Evolutionary conservation across 2,329 filamentous ascomycete species (phyloP), one percentile per base, ranked within the genome.

Genomic region (Nannizziopsis arthrosporioides): DNA sequence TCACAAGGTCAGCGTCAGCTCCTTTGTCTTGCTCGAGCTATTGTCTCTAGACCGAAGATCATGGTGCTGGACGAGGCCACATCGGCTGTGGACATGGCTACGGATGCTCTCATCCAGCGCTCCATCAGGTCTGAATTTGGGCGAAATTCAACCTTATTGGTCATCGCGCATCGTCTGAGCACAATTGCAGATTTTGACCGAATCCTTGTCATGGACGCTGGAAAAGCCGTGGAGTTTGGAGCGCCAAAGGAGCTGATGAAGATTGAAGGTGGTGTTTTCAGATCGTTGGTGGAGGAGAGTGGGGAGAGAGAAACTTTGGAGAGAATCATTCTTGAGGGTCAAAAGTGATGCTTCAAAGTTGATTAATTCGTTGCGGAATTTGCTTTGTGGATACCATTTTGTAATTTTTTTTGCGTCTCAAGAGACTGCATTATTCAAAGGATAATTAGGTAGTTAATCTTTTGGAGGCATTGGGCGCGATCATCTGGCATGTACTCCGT

Each of bases 51-150:
- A 0, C 83, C 84, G 2, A 82, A 83, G 59, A 79, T 90, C 56
- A 83, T 90, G 76, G 78, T 89, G 1, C 74, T 89, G 1, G 84
- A 90, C 60, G 84, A 89, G 66, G 84, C 85, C 0, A 90, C 85
- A 0, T 82, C 77, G 2, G 83, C 84, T 0, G 83, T 89, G 2
- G 84, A 88, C 62, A 85, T 86, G 80, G 71, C 74, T 36, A 88
- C 84, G 0, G 84, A 89, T 60, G 69, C 74, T 1, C 73, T 85
- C 19, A 88, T 88, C 57, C 84, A 88, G 66, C 74, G 80, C 5
- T 79, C 74, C 44, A 86, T 88, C 55, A 73, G 82, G 17, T 78
- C 83, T 57, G 81, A 85, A 60, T 86, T 86, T 54, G 77, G 72
- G 0, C 56, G 56, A n/a, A 56, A 60, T 48, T 77, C 77, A 52